Percentiles rank a stretch among this genome's conserved stretches.
phyloP scores from a whole-genome alignment of 2,329 filamentous ascomycete genomes.

The Trichophyton rubrum region DNA sequence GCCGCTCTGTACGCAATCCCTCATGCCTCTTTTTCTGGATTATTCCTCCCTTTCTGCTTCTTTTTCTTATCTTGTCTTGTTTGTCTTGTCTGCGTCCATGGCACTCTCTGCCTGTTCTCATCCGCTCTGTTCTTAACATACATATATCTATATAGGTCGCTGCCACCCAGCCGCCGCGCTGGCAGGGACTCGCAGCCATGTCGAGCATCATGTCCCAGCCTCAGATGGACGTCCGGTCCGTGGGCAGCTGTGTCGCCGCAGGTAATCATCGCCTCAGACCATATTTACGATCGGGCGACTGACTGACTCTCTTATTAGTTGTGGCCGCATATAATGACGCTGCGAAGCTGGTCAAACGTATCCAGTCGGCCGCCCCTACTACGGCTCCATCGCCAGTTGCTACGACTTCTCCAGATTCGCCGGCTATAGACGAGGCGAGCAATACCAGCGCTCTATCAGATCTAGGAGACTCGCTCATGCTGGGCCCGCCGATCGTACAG shows the following conservation, averaged over 20 bases:
- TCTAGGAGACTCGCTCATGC: conserved; percentile 26
- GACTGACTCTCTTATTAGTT: conserved; percentile 10
- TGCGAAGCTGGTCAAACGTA: conserved; percentile 9
- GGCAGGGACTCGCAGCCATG: neutral
- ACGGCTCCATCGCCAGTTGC: neutral
- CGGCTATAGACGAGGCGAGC: neutral
- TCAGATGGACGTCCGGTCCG: conserved; percentile 10
- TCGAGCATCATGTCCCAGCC: conserved; percentile 6
- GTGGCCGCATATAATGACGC: conserved; percentile 11
- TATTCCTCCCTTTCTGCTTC: neutral
- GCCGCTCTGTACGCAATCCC: no score
- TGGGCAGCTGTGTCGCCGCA: conserved; percentile 10
- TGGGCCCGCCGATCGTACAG: conserved; percentile 25
- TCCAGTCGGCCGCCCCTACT: conserved; percentile 5
- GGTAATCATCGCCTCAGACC: conserved; percentile 3
- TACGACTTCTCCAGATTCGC: neutral
- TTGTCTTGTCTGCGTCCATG: neutral
- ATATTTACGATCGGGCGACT: neutral
- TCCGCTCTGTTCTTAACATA: neutral
- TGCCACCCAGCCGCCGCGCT: neutral
- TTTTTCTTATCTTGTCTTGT: neutral
- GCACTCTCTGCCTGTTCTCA: neutral
- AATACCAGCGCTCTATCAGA: neutral
- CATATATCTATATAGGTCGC: neutral
- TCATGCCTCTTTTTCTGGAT: no score